phyloP scores from a whole-genome alignment of 2,329 filamentous ascomycete species.

The Colletotrichum brevisporum region DNA sequence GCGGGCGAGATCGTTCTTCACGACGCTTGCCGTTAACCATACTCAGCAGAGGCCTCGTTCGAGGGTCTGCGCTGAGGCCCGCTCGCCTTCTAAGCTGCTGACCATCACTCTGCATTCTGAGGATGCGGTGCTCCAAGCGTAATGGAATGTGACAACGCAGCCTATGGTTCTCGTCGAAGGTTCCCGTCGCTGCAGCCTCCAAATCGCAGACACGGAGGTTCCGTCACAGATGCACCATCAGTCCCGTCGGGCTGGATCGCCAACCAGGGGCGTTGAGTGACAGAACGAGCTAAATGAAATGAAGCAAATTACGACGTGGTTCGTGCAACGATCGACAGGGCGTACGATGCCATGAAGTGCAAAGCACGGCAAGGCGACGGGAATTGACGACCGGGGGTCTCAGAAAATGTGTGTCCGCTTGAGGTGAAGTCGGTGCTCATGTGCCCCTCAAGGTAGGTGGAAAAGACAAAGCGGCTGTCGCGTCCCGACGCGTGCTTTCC shows the following conservation, averaged over 20 bases:
- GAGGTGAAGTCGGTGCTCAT: constrained; percentile 13
- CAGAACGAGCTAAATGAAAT: too few species aligned
- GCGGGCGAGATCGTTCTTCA: background rate
- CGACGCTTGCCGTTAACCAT: constrained; percentile 3
- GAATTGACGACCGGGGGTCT: constrained; percentile 4
- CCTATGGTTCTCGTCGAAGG: too few species aligned
- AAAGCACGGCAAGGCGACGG: constrained; percentile 17
- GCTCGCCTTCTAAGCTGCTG: constrained; percentile 10
- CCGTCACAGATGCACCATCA: constrained; percentile 4
- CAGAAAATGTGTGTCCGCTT: constrained; percentile 19
- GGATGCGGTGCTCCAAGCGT: too few species aligned
- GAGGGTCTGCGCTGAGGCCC: background rate
- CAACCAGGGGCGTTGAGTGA: background rate
- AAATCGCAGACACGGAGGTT: background rate
- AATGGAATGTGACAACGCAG: too few species aligned
- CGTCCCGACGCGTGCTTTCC: constrained; percentile 32
- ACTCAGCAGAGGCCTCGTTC: background rate
- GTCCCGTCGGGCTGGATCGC: background rate
- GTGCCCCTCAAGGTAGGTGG: background rate
- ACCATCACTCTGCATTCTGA: constrained; percentile 9
- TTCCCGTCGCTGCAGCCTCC: too few species aligned
- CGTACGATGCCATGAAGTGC: background rate
- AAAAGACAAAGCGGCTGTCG: constrained; percentile 22
- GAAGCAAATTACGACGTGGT: too few species aligned
- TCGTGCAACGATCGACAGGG: constrained; percentile 5